phyloP scores from a whole-genome alignment of 305 asterid species.

The Fraxinus angustifolia region DNA sequence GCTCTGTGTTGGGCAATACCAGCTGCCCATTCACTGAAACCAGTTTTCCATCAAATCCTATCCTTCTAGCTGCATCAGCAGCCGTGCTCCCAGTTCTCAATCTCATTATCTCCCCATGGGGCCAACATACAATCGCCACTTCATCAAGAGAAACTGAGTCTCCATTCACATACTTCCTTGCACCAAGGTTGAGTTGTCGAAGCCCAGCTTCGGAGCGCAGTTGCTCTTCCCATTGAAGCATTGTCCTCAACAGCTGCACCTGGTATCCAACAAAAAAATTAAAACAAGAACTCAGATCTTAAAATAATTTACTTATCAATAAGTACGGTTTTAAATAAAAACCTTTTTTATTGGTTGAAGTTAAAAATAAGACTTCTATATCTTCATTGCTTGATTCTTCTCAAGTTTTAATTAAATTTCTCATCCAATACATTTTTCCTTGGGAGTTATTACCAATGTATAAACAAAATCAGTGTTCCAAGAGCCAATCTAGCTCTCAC shows the following conservation, averaged over 20 bases:
- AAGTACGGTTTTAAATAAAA: neutral
- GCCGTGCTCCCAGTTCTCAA: slow-evolving; percentile 85
- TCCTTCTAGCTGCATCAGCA: slow-evolving; percentile 83
- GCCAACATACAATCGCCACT: slow-evolving; percentile 87
- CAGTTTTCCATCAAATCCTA: slow-evolving; percentile 74
- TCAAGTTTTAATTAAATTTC: neutral
- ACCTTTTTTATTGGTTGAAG: neutral
- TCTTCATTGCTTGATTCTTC: neutral
- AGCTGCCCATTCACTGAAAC: slow-evolving; percentile 83
- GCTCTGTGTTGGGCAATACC: slow-evolving; percentile 72
- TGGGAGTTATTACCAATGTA: neutral
- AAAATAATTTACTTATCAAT: neutral
- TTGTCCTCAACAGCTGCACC: slow-evolving; percentile 80
- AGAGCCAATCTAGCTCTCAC: neutral
- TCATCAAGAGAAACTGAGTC: slow-evolving; percentile 51
- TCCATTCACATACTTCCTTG: slow-evolving; percentile 23
- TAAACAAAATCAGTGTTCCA: neutral
- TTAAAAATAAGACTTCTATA: neutral
- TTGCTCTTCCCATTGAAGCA: slow-evolving; percentile 99
- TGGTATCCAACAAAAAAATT: slow-evolving; percentile 23
- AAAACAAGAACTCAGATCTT: neutral
- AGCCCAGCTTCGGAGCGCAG: slow-evolving; percentile 71
- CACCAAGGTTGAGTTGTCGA: slow-evolving; percentile 25
- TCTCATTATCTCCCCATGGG: slow-evolving; percentile 83
- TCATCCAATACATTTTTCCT: neutral